Base-by-base conservation (phyloP, 116 monocot species). In the Trichopus zeylanicus region DNA sequence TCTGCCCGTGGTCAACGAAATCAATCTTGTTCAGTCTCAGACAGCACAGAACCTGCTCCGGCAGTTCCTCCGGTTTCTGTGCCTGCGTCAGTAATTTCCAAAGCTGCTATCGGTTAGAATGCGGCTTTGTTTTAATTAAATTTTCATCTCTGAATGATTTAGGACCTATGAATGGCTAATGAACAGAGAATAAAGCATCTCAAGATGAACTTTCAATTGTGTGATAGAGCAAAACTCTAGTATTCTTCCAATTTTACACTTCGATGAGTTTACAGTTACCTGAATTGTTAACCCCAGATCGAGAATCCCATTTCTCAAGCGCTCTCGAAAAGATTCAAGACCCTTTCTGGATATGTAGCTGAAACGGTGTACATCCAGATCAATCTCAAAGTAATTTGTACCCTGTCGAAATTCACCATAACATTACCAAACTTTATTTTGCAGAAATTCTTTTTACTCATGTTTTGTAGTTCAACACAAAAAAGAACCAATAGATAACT, bases 271-370 rank as follows among this genome's bases (percentile, higher is more conserved):
- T n/a, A n/a, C n/a, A n/a, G n/a, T 53, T 70, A 95, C 95, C 95
- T 97, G 95, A 64, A 97, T 84, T 26, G 95, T 90, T 59, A 97
- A 70, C 47, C 95, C 95, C 67, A 90, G 60, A 72, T 87, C 86
- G 52, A 97, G 59, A 35, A 87, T 72, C 3, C 90, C 86, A 69
- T 81, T 32, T 64, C 81, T 83, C 67, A 97, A 68, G 3, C 84
- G 72, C 18, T 97, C 91, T 26, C 80, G 78, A 34, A 97, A 97
- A 26, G 85, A 75, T 68, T 90, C 90, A 18, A 97, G 79, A 52
- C 95, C 95, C 59, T 97, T 97, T 70, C 95, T 88, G 54, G 95
- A 83, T 53, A 97, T 90, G 81, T 84, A 97, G 65, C 95, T 97
- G 55, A 95, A 95, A 13, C 94, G 78, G 70, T 95, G 94, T 54